Evolutionary conservation across 306 rosid genomes (phyloP).

Genomic region (Arachis hypogaea): DNA sequence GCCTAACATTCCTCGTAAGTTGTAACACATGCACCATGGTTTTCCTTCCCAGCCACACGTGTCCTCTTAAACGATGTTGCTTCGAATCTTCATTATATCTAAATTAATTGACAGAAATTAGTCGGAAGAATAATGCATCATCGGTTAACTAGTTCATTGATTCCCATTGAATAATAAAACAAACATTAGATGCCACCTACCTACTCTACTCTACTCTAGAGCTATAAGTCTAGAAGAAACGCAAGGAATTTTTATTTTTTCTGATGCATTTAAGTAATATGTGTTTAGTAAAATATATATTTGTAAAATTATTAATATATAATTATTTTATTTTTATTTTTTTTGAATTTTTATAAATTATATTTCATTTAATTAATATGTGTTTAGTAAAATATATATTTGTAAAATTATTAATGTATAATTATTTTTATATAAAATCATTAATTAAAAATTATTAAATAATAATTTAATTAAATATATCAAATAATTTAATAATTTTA

Average conservation of each 20-base stretch:
- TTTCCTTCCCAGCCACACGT: not conserved
- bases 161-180: slow-evolving; percentile 7
- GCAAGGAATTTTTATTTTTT: slow-evolving; percentile 6
- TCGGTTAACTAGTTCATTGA: not conserved
- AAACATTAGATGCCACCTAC: slow-evolving; percentile 27
- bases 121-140: not conserved
- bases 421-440: too few species aligned
- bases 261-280: too few species aligned
- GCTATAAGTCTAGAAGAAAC: slow-evolving; percentile 11
- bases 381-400: too few species aligned
- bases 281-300: too few species aligned
- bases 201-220: not conserved
- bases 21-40: not conserved
- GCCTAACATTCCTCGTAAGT: not conserved
- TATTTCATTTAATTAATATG: too few species aligned
- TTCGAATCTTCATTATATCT: not conserved
- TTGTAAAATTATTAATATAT: too few species aligned
- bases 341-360: too few species aligned
- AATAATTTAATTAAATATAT: too few species aligned
- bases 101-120: not conserved
- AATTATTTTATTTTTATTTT: not conserved
- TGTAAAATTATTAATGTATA: too few species aligned
- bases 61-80: not conserved
- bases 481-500: too few species aligned
- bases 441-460: too few species aligned